phyloP scores from a whole-genome alignment of 2,329 filamentous ascomycete species.

The Arthrobotrys entomopaga region DNA sequence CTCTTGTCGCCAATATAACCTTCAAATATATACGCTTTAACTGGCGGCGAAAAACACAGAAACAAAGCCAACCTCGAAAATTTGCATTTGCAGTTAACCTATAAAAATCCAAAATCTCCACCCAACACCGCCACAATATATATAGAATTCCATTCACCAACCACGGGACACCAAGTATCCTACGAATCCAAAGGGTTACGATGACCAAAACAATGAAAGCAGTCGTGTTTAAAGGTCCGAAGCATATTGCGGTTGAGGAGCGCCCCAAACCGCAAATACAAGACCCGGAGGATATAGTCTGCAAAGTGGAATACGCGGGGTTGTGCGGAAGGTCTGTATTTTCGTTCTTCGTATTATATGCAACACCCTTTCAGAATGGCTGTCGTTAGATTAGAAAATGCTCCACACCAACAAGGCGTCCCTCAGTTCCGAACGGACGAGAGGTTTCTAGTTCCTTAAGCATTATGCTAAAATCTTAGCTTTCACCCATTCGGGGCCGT shows the following conservation, averaged over 20 bases:
- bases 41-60: background rate
- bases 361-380: too few relatives aligned
- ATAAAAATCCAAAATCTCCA: conserved; percentile 6
- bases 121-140: conserved; percentile 6
- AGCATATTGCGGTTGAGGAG: conserved; percentile 79
- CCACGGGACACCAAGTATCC: background rate
- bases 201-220: conserved; percentile 77
- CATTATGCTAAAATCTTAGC: background rate
- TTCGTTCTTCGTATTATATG: conserved; percentile 61
- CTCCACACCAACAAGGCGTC: too few relatives aligned
- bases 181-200: background rate
- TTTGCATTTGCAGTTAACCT: background rate
- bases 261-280: conserved; percentile 80
- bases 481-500: background rate
- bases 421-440: background rate
- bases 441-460: background rate
- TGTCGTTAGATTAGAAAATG: too few relatives aligned
- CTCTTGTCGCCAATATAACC: too few relatives aligned
- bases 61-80: too few relatives aligned
- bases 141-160: background rate
- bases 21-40: background rate
- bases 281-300: conserved; percentile 77
- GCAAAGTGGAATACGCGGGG: conserved; percentile 84
- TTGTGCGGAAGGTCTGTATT: conserved; percentile 84
- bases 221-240: conserved; percentile 84